Conservation (phyloP, 805 yeast species). For the Ogataea methylovora region DNA sequence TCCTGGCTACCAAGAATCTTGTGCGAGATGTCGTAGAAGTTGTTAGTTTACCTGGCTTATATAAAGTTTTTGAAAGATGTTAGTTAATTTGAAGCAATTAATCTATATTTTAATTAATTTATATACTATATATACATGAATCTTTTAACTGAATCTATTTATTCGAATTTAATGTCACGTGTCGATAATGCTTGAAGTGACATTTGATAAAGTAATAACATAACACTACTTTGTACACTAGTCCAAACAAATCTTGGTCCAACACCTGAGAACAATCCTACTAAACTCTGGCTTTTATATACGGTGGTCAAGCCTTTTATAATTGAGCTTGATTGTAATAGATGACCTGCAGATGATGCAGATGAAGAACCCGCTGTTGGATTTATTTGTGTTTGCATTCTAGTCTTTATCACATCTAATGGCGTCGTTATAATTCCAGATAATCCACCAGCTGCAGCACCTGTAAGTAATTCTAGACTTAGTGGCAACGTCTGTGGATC, state of each 20-base stretch:
- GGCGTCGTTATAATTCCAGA: constrained; percentile 91
- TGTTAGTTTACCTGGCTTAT: constrained; percentile 87
- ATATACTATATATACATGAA: background rate
- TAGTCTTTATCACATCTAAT: constrained; percentile 82
- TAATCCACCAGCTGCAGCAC: constrained; percentile 93
- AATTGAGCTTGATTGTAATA: constrained; percentile 36
- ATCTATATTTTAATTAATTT: background rate
- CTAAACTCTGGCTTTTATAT: constrained; percentile 64
- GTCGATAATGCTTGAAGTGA: constrained; percentile 46
- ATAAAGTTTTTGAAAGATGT: constrained; percentile 90
- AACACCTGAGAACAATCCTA: constrained; percentile 86
- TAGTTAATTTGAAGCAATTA: constrained; percentile 18
- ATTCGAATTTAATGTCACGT: constrained; percentile 12
- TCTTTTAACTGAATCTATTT: background rate
- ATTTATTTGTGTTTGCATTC: constrained; percentile 77
- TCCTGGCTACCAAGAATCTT: constrained; percentile 55
- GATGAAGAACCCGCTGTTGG: constrained; percentile 5
- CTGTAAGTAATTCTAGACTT: constrained; percentile 66
- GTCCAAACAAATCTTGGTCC: constrained; percentile 98
- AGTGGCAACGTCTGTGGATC: constrained; percentile 34
- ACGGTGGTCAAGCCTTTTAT: constrained; percentile 45
- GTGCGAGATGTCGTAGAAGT: constrained; percentile 62
- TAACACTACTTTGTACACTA: constrained; percentile 86
- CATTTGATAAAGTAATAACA: constrained; percentile 82
- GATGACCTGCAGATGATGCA: constrained; percentile 5